These are phyloP conservation scores for Tylopilus balloui DNA, from an alignment of 768 basidiomycete species.

Conservation along the genomic window DNA sequence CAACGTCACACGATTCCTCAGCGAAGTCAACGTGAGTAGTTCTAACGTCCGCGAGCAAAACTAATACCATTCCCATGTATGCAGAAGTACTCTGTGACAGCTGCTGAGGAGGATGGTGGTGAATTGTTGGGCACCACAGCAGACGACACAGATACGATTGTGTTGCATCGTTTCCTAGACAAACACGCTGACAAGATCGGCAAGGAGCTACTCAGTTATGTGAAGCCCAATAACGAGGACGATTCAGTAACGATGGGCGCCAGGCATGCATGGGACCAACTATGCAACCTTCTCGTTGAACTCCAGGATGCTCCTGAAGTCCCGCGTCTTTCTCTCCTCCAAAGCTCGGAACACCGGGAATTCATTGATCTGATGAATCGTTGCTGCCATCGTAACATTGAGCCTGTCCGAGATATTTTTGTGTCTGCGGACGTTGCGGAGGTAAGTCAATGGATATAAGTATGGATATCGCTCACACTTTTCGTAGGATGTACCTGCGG, in stretches of 20 bases:
- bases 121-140: conserved; percentile 74
- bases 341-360: conserved; percentile 53
- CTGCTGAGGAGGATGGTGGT: conserved; percentile 57
- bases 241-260: conserved; percentile 53
- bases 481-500: conserved; percentile 38
- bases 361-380: conserved; percentile 66
- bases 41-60: background rate
- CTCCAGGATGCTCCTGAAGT: conserved; percentile 65
- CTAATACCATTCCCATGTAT: background rate
- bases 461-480: background rate
- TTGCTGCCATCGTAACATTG: conserved; percentile 54
- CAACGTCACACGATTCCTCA: conserved; percentile 72
- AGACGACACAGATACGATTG: conserved; percentile 80
- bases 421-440: conserved; percentile 45
- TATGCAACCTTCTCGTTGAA: conserved; percentile 78
- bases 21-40: conserved; percentile 60
- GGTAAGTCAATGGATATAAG: conserved; percentile 32
- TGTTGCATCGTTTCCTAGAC: conserved; percentile 79
- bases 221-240: conserved; percentile 54
- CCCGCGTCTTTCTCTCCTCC: conserved; percentile 50
- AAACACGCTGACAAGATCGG: conserved; percentile 86
- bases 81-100: conserved; percentile 41
- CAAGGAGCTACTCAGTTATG: conserved; percentile 74
- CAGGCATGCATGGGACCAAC: conserved; percentile 79
- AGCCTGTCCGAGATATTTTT: conserved; percentile 65